phyloP scores from a whole-genome alignment of 345 rosid species.

The Sonneratia caseolaris region DNA sequence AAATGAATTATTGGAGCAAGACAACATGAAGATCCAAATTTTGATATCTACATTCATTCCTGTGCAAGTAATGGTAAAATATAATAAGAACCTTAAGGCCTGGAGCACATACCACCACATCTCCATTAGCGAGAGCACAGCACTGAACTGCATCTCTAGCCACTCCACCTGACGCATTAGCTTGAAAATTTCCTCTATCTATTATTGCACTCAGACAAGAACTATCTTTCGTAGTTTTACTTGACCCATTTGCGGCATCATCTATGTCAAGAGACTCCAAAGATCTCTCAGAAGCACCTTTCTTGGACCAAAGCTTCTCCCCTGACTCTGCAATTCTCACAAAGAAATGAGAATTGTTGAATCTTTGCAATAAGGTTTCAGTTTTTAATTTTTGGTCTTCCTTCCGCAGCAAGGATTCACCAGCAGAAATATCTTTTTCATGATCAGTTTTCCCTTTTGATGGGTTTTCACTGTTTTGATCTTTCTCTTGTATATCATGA shows the following conservation, averaged over 20 bases:
- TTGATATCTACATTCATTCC: neutral
- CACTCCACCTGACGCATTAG: conserved; percentile 71
- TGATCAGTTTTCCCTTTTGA: conserved; percentile 41
- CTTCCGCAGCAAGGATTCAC: conserved; percentile 81
- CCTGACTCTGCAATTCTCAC: conserved; percentile 85
- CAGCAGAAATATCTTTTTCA: conserved; percentile 46
- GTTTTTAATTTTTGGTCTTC: conserved; percentile 75
- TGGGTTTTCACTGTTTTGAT: conserved; percentile 42
- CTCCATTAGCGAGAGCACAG: conserved; percentile 79
- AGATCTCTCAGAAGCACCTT: conserved; percentile 23
- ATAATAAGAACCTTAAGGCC: conserved; percentile 6
- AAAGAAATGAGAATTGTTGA: conserved; percentile 89
- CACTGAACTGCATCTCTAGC: conserved; percentile 73
- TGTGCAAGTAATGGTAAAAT: neutral
- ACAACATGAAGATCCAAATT: neutral
- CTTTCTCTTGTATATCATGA: conserved; percentile 28
- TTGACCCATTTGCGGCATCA: conserved; percentile 13
- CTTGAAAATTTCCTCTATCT: conserved; percentile 76
- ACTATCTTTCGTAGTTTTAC: conserved; percentile 17
- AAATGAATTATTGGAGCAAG: no score
- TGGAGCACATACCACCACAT: conserved; percentile 74
- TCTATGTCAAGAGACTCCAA: conserved; percentile 25
- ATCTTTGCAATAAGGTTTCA: conserved; percentile 59
- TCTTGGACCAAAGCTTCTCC: conserved; percentile 82
- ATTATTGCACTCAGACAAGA: conserved; percentile 47